Base-by-base conservation (phyloP, 1,284 basidiomycete species). In the Heterobasidion irregulare region DNA sequence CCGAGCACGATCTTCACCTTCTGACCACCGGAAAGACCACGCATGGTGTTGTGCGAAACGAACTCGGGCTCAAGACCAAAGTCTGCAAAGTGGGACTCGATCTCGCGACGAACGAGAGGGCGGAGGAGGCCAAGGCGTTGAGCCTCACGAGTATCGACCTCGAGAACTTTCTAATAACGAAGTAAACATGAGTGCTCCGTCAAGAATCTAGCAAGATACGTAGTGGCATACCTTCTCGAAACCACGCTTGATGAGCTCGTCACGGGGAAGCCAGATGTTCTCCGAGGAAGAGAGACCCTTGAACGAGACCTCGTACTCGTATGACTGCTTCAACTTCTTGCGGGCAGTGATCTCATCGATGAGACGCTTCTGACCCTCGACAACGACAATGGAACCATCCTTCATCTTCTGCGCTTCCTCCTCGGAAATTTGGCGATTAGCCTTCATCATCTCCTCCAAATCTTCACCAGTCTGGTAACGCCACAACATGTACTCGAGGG, bases 1-100 rank as follows among this genome's bases (percentile, higher is more conserved):
- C 94, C 95, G 65, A 98, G 92, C 32, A 98, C 96, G 66, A 99
- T 95, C 85, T 98, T 98, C 72, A 98, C 95, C 81, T 99, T 99
- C 77, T 99, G 97, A 72, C 97, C 97, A 76, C 97, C 97, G 58
- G 94, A 97, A 53, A 98, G 86, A 85, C 95, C 95, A 60, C 93
- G 83, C 93, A 95, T 96, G 64, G 85, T 87, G 83, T 95, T 95
- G 83, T 98, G 94, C 41, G 92, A 92, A 63, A 95, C 92, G 72
- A 97, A 97, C 78, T 96, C 94, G 60, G 94, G 78, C 77, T 98
- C 94, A 67, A 98, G 89, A 77, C 94, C 93, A 64, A 93, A 93
- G 80, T 97, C 94, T 60, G 89, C 91, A 63, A 97, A 94, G 82
- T 98, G 94, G 76, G 92, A 90, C 84, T 98, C 94, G 64, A 98